phyloP scores from a whole-genome alignment of 495 filamentous ascomycete genomes.

The Lichenothelia convexa region DNA sequence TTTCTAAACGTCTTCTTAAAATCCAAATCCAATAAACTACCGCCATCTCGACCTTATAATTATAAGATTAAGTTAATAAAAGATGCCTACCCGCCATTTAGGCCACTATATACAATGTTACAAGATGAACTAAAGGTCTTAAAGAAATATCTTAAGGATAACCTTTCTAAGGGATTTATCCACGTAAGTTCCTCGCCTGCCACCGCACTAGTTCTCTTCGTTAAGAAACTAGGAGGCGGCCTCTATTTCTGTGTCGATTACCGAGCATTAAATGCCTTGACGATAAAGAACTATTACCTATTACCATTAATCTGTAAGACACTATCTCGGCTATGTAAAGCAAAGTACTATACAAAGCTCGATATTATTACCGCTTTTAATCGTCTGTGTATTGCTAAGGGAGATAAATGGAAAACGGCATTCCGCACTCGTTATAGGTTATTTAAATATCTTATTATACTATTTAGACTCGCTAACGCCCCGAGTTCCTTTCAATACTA shows the following conservation, averaged over 20 bases:
- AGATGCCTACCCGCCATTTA: background rate
- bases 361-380: conserved; percentile 14
- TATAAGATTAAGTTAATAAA: background rate
- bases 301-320: conserved; percentile 29
- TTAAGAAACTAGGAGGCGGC: conserved; percentile 16
- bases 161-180: conserved; percentile 13
- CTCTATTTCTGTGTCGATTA: conserved; percentile 30
- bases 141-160: conserved; percentile 8
- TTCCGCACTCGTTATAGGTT: conserved; percentile 4
- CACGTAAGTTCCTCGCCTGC: conserved; percentile 6
- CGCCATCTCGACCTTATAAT: background rate
- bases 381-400: background rate
- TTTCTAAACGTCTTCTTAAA: background rate
- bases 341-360: conserved; percentile 27
- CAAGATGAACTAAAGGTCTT: conserved; percentile 10
- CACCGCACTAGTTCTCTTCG: conserved; percentile 21
- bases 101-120: conserved; percentile 16
- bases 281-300: conserved; percentile 25
- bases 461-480: conserved; percentile 5
- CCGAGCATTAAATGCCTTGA: conserved; percentile 24
- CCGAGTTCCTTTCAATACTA: conserved; percentile 3
- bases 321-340: conserved; percentile 13
- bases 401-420: conserved; percentile 3
- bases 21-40: background rate
- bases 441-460: conserved; percentile 5